These are phyloP conservation scores for Sporothrix inflata DNA, from an alignment of 2,329 filamentous ascomycete species.

Conservation along the genomic window DNA sequence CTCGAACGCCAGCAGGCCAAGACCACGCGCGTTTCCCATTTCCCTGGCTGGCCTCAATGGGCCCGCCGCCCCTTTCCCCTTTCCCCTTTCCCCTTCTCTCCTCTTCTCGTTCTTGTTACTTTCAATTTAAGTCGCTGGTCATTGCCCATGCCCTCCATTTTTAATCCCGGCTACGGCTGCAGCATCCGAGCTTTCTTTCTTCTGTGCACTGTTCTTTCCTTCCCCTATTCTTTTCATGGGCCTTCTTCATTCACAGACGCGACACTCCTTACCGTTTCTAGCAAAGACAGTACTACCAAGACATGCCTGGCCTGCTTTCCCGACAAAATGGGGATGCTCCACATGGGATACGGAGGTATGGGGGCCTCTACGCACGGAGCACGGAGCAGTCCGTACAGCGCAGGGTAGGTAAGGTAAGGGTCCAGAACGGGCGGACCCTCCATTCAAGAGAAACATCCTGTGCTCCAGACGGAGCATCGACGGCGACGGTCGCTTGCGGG, in stretches of 20 bases:
- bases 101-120: neutral
- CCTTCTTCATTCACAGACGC: too few relatives aligned
- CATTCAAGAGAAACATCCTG: neutral
- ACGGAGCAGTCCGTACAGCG: slow-evolving; percentile 14
- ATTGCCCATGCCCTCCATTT: neutral
- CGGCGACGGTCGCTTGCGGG: neutral
- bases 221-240: neutral
- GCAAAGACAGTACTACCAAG: slow-evolving; percentile 9
- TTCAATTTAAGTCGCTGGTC: neutral
- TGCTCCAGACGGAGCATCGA: neutral
- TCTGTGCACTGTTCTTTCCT: neutral
- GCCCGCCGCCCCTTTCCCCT: neutral
- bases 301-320: neutral
- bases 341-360: neutral
- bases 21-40: neutral
- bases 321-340: neutral
- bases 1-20: neutral
- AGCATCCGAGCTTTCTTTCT: neutral
- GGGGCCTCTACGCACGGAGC: slow-evolving; percentile 11
- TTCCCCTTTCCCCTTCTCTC: neutral
- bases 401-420: neutral
- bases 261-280: neutral
- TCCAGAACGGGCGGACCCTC: neutral
- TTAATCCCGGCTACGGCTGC: slow-evolving; percentile 16
- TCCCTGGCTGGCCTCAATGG: neutral